A percentile compares a stretch with the other conserved stretches of the same genome.
These are phyloP conservation scores for Neurospora discreta DNA, from an alignment of 495 filamentous ascomycete genomes.

Conservation along the genomic window DNA sequence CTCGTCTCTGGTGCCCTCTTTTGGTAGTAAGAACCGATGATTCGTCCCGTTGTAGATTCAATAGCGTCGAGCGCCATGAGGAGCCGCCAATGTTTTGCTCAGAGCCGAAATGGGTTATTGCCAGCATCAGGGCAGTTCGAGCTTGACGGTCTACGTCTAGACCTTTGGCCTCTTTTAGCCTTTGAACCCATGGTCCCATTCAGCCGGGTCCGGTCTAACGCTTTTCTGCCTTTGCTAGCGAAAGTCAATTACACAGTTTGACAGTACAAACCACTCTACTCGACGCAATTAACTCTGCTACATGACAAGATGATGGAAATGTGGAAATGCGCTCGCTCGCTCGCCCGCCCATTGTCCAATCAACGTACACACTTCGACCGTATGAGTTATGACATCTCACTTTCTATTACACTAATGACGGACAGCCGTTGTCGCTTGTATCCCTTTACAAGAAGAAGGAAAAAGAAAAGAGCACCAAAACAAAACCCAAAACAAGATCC, in stretches of 20 bases:
- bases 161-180: not conserved
- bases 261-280: not conserved
- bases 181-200: not conserved
- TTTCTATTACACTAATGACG: not conserved
- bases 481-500: not conserved
- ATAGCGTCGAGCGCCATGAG: not conserved
- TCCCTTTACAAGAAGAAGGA: not conserved
- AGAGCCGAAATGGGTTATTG: not conserved
- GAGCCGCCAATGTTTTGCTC: not conserved
- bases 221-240: not conserved
- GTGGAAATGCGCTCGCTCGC: not conserved
- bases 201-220: not conserved
- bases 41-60: not conserved
- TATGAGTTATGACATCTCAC: not conserved
- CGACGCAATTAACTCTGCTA: no score
- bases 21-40: not conserved
- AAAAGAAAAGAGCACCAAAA: not conserved
- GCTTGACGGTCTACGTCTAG: not conserved
- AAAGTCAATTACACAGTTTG: not conserved
- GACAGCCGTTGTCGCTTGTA: not conserved
- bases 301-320: not conserved
- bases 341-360: not conserved
- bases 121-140: not conserved
- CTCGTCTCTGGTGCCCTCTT: not conserved
- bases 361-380: not conserved